Percentiles rank a stretch among this genome's conserved stretches.
Conservation (phyloP, 768 basidiomycete genomes). For the Serendipita sp. region DNA sequence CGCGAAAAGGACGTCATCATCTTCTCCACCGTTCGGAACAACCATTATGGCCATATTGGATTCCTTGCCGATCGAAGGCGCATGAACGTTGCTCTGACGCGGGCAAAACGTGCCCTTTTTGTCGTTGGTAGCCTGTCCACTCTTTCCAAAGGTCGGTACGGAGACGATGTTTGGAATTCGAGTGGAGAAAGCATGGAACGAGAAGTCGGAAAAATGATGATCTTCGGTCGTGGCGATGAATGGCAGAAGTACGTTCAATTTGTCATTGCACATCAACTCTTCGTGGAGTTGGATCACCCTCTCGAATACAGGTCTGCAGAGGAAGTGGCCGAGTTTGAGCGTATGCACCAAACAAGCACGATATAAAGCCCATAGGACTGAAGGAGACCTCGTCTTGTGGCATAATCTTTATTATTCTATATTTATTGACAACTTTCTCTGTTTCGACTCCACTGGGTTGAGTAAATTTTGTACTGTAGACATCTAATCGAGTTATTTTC, state of each 20-base stretch:
- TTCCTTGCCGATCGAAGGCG: conserved; percentile 76
- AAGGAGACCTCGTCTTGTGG: not conserved
- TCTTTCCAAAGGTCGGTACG: conserved; percentile 17
- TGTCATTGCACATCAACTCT: not conserved
- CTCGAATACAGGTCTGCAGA: not conserved
- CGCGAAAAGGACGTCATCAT: conserved; percentile 85
- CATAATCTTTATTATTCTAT: not conserved
- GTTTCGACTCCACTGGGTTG: not conserved
- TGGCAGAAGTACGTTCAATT: conserved; percentile 4
- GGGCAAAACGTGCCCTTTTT: conserved; percentile 74
- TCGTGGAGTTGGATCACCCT: not conserved
- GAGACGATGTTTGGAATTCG: not conserved
- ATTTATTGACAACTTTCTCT: not conserved
- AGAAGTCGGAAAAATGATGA: not conserved
- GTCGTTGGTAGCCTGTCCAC: conserved; percentile 61
- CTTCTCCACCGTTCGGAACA: conserved; percentile 82
- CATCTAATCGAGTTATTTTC: too few species aligned
- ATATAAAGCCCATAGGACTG: not conserved
- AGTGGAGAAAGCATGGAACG: not conserved
- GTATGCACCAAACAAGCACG: not conserved
- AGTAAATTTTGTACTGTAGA: not conserved
- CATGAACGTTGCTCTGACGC: conserved; percentile 80
- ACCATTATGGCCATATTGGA: conserved; percentile 58
- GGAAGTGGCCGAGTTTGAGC: not conserved
- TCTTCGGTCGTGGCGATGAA: not conserved